These are phyloP conservation scores for Zygotorulaspora sp. DNA, from an alignment of 805 yeast genomes.

Conservation along the genomic window DNA sequence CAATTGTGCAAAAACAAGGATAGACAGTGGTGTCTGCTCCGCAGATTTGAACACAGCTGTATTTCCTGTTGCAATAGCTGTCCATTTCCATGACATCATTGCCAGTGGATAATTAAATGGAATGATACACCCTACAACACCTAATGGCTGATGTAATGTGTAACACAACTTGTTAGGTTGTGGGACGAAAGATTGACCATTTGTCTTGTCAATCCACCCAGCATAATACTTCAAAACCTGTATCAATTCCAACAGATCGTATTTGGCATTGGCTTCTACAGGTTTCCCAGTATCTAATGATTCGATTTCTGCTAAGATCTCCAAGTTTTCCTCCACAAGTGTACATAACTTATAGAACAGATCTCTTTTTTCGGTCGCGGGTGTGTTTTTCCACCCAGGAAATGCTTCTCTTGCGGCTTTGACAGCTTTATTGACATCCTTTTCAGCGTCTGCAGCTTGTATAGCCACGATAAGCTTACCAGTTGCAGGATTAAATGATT, in stretches of 20 bases:
- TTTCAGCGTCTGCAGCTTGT: conserved; percentile 43
- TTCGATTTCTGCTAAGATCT: conserved; percentile 52
- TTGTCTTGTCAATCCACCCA: conserved; percentile 69
- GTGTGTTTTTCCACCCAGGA: conserved; percentile 44
- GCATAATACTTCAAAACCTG: conserved; percentile 61
- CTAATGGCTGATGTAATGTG: conserved; percentile 51
- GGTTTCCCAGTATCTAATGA: conserved; percentile 60
- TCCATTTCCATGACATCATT: conserved; percentile 49
- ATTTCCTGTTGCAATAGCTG: conserved; percentile 47
- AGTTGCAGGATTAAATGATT: conserved; percentile 47
- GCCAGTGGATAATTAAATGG: conserved; percentile 51
- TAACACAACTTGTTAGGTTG: conserved; percentile 50
- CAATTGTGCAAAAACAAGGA: conserved; percentile 41
- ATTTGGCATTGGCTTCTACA: conserved; percentile 46
- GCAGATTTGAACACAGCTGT: conserved; percentile 46
- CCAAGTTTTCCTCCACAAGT: conserved; percentile 45
- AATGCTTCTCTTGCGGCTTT: conserved; percentile 50
- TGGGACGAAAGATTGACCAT: conserved; percentile 61
- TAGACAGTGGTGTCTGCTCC: conserved; percentile 47
- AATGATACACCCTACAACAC: conserved; percentile 49
- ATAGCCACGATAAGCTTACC: conserved; percentile 49
- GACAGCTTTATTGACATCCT: conserved; percentile 54
- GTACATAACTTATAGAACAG: conserved; percentile 47
- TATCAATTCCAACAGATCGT: conserved; percentile 55
- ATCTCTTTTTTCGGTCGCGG: conserved; percentile 46